Evolutionary conservation across 1,284 basidiomycete genomes (phyloP).

Genomic region (Ceratobasidium sp.): DNA sequence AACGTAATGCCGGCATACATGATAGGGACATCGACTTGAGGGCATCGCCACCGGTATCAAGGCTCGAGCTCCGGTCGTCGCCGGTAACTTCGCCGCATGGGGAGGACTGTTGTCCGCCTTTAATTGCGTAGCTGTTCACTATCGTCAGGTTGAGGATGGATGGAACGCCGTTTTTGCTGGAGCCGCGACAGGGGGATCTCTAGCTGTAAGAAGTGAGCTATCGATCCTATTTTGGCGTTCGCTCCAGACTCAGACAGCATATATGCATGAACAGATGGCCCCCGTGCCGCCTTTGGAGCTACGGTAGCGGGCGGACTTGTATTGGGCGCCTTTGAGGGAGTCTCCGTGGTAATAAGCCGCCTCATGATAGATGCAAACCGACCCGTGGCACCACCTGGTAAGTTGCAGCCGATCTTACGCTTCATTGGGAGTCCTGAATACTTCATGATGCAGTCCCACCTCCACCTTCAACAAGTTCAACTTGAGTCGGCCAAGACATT

Average conservation of each 20-base stretch:
- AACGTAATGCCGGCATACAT: no score
- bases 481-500: neutral
- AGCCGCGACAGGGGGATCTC: constrained; percentile 6
- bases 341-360: neutral
- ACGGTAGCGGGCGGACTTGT: neutral
- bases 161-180: constrained; percentile 26
- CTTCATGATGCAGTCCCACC: neutral
- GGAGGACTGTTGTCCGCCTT: constrained; percentile 13
- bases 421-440: neutral
- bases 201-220: constrained; percentile 11
- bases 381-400: constrained; percentile 15
- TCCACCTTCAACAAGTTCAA: neutral
- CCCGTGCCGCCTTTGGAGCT: neutral
- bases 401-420: neutral
- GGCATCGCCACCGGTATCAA: constrained; percentile 3
- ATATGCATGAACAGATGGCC: constrained; percentile 2
- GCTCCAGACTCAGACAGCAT: neutral
- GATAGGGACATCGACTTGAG: constrained; percentile 16
- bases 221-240: neutral
- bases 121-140: constrained; percentile 19
- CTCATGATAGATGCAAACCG: constrained; percentile 2
- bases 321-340: constrained; percentile 13
- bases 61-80: constrained; percentile 12
- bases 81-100: constrained; percentile 32
- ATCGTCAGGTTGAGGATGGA: constrained; percentile 13